Evolutionary conservation across 768 basidiomycete genomes (phyloP), one percentile per base, ranked within the genome.

Genomic region (Suillus subaureus): DNA sequence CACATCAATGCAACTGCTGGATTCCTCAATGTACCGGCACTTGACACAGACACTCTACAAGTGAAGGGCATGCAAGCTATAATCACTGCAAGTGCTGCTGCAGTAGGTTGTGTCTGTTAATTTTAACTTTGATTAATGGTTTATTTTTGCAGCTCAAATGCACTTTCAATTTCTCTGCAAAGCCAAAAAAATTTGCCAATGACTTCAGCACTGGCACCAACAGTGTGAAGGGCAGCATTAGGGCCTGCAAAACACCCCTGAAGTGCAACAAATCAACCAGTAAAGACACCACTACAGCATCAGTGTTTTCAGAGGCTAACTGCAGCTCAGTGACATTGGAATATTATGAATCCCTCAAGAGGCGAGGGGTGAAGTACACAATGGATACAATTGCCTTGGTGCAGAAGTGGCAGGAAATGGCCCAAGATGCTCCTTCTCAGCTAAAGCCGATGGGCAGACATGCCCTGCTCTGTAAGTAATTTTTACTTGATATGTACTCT

Each of bases 131-230:
- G 33, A 35, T 35, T 35, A 26, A 64, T 15, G n/a, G 37, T 63
- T 63, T 31, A 23, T 33, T 45, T 45, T 45, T n/a, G 21, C 23
- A 66, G 66, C 43, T 66, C 28, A 56, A 66, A 55, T 37, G 39
- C 35, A 37, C 66, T 31, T 13, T 66, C 35, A 40, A 61, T 18
- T 62, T 45, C 9, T 56, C 61, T 4, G 4, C 45, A 45, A 45
- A 45, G 45, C 45, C 45, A 21, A 45, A 45, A 9, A 6, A 6
- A 6, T 13, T 26, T n/a, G 21, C 43, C 4, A 4, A 45, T 45
- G 21, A 21, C 21, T 45, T n/a, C 21, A 45, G 43, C 43, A n/a
- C 21, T 4, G 21, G 21, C 3, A 45, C 43, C 8, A 21, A 11
- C 21, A 45, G 43, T 6, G 4, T 45, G 43, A 45, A 45, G 43